Evolutionary conservation across 2,329 filamentous ascomycete species (phyloP).

Genomic region (Penicillium glabrum): DNA sequence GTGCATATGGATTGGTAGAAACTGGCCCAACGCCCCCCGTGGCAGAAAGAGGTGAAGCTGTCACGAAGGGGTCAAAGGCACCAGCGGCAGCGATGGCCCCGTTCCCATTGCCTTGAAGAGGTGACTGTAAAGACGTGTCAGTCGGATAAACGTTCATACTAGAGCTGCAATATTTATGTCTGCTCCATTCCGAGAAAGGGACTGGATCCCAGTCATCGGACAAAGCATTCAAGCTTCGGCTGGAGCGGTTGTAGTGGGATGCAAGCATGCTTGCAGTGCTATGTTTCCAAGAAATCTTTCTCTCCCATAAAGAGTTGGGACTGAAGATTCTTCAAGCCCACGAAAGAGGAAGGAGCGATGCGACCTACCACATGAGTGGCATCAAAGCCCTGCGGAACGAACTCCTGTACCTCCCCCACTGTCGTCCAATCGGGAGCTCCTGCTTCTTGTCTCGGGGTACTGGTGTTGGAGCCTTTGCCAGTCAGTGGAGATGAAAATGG

Average conservation of each 20-base stretch:
- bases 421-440: slow-evolving; percentile 44
- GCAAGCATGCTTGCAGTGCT: slow-evolving; percentile 2
- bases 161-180: slow-evolving; percentile 7
- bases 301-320: neutral
- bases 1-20: slow-evolving; percentile 73
- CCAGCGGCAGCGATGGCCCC: slow-evolving; percentile 46
- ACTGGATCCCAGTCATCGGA: slow-evolving; percentile 19
- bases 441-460: slow-evolving; percentile 44
- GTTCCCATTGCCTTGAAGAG: slow-evolving; percentile 50
- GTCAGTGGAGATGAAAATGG: slow-evolving; percentile 21
- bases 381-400: slow-evolving; percentile 58
- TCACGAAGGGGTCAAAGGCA: slow-evolving; percentile 65
- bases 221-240: slow-evolving; percentile 23
- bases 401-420: slow-evolving; percentile 47
- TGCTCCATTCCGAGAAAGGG: slow-evolving; percentile 4
- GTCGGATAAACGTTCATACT: slow-evolving; percentile 12
- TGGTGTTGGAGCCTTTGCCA: slow-evolving; percentile 40
- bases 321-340: neutral
- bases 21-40: slow-evolving; percentile 44
- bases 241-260: slow-evolving; percentile 8
- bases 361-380: slow-evolving; percentile 48
- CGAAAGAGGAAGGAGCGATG: slow-evolving; percentile 14
- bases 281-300: neutral
- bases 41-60: slow-evolving; percentile 55
- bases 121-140: slow-evolving; percentile 27